Conservation (phyloP, 1,139 yeast species). For the Zygoascus sp. region DNA sequence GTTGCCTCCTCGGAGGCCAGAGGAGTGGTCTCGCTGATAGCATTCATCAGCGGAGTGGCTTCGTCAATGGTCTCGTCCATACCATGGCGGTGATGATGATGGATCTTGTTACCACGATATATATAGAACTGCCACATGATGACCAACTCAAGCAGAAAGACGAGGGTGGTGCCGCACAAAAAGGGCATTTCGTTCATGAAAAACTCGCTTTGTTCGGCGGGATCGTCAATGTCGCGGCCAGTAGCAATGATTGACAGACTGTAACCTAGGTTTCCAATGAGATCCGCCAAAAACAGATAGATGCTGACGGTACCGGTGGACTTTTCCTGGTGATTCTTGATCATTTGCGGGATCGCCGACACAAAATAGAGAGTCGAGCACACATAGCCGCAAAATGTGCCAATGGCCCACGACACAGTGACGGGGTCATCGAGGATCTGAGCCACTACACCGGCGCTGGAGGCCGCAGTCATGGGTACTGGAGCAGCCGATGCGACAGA, state of each 20-base stretch:
- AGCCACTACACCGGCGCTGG: neutral
- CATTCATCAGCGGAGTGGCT: neutral
- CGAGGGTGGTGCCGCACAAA: slow-evolving; percentile 75
- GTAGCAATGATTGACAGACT: slow-evolving; percentile 56
- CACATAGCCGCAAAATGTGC: slow-evolving; percentile 69
- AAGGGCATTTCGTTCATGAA: slow-evolving; percentile 71
- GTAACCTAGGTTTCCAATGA: slow-evolving; percentile 69
- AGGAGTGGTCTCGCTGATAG: neutral
- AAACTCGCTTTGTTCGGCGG: slow-evolving; percentile 49
- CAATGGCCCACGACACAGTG: slow-evolving; percentile 34
- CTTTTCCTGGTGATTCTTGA: slow-evolving; percentile 63
- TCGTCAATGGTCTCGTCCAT: slow-evolving; percentile 1
- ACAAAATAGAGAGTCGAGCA: slow-evolving; percentile 69
- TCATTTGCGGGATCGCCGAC: slow-evolving; percentile 77
- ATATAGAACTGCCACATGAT: slow-evolving; percentile 60
- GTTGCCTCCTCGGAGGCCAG: neutral
- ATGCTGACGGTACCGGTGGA: slow-evolving; percentile 86
- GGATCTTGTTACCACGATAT: slow-evolving; percentile 24
- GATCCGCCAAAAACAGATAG: slow-evolving; percentile 67
- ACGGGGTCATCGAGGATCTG: neutral
- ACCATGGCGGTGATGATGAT: slow-evolving; percentile 9
- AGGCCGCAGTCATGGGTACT: neutral
- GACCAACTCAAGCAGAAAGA: slow-evolving; percentile 63
- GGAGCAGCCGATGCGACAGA: slow-evolving; percentile 16
- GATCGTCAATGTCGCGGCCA: slow-evolving; percentile 51